Evolutionary conservation across 352 stramenopile species (phyloP).

Genomic region (Phytophthora constricta): DNA sequence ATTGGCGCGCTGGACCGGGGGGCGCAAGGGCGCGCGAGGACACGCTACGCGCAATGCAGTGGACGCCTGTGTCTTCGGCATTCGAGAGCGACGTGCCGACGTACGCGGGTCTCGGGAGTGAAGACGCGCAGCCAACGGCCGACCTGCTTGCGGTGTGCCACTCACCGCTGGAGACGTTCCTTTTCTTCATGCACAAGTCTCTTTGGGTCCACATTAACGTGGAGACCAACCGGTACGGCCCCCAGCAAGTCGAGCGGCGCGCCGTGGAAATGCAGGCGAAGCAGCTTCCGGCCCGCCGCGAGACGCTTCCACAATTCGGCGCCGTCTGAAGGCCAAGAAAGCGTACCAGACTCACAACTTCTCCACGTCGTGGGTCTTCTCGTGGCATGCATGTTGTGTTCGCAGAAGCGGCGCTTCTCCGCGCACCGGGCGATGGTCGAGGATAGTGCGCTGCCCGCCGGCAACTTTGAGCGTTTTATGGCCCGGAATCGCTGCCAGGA

Average conservation of each 20-base stretch:
- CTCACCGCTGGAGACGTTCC: conserved; percentile 21
- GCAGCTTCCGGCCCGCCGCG: background rate
- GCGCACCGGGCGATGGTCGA: too few species aligned
- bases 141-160: background rate
- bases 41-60: conserved; percentile 11
- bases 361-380: conserved; percentile 30
- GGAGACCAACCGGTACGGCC: conserved; percentile 31
- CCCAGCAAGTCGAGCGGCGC: conserved; percentile 14
- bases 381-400: conserved; percentile 29
- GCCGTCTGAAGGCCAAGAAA: conserved; percentile 14
- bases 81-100: background rate
- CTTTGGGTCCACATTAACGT: conserved; percentile 6
- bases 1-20: too few species aligned
- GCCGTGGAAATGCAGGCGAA: background rate
- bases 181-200: conserved; percentile 30
- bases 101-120: background rate
- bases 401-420: conserved; percentile 22
- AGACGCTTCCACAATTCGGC: conserved; percentile 8
- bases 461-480: conserved; percentile 24
- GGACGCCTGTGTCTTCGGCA: conserved; percentile 3
- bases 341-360: conserved; percentile 22
- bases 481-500: conserved; percentile 15
- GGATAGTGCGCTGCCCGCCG: conserved; percentile 16
- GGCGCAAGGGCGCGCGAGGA: too few species aligned
- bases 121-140: background rate